Base-by-base conservation (phyloP, 2,329 filamentous ascomycete species). In the Xylariaceae sp. region DNA sequence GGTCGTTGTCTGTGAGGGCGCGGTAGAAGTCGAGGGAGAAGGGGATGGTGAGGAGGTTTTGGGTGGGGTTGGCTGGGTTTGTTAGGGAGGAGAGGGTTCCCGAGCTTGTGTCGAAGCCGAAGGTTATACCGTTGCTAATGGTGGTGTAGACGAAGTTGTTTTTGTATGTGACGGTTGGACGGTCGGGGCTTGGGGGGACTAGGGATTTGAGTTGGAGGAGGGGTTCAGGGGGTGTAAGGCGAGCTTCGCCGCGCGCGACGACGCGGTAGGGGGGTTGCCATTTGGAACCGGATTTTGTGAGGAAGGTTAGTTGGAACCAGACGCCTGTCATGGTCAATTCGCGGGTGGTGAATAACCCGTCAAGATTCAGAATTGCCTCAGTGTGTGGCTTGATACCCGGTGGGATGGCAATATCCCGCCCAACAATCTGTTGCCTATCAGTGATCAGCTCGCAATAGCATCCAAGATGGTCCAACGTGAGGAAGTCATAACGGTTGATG, bases 1-100 rank as follows among this genome's bases (percentile, higher is more conserved):
- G 75, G 68, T 89, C 86, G 68, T 88, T 88, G 72, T 88, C 84
- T 0, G 86, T 88, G 44, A 81, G 77, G 0, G 87, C 82, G 45
- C 86, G 84, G 75, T 86, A 88, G 69, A 89, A 82, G 62, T 79
- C 77, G 47, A 86, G 75, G 1, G 72, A 64, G 2, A 79, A 66
- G 0, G 79, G 77, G 35, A 76, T 68, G 3, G 75, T 76, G 53
- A 83, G 73, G 34, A 81, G 67, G 63, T 79, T 78, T 23, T 62
- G 58, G 6, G 68, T 52, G 0, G 70, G 67, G 2, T 64, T 57
- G 2, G 60, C 55, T 1, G 69, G 64, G 10, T 77, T 72, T 10
- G 69, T 73, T 72, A 80, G 77, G 55, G 73, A 78, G 3, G 68
- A 69, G 9, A 82, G 69, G 2, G 68, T 71, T 44, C 81, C 80